Conservation (phyloP, 768 basidiomycete species). For the Collybia sordida region DNA sequence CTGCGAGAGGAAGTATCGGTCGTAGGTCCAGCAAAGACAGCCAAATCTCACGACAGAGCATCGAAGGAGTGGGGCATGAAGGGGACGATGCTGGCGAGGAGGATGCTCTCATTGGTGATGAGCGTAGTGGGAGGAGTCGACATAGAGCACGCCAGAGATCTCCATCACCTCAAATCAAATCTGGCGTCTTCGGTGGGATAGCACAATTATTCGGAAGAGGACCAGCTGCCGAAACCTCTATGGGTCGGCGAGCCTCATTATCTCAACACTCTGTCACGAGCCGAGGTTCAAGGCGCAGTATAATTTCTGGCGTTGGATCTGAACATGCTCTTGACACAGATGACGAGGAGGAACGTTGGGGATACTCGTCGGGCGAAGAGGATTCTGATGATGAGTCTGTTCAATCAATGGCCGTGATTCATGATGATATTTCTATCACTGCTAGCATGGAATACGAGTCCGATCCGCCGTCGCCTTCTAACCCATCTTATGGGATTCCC, state of each 20-base stretch:
- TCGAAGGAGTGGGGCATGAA: slow-evolving; percentile 31
- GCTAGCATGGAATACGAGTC: slow-evolving; percentile 75
- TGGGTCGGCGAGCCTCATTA: slow-evolving; percentile 48
- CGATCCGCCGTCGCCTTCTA: slow-evolving; percentile 59
- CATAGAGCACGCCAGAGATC: slow-evolving; percentile 31
- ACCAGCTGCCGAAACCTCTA: slow-evolving; percentile 36
- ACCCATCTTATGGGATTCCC: slow-evolving; percentile 53
- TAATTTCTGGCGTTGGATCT: slow-evolving; percentile 57
- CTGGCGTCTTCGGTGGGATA: slow-evolving; percentile 62
- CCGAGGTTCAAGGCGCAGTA: slow-evolving; percentile 49
- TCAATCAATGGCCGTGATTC: slow-evolving; percentile 28
- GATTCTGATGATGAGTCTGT: slow-evolving; percentile 45
- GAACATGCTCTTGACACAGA: slow-evolving; percentile 57
- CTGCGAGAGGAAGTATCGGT: slow-evolving; percentile 26
- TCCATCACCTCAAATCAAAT: slow-evolving; percentile 35
- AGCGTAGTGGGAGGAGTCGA: slow-evolving; percentile 17
- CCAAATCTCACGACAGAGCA: slow-evolving; percentile 39
- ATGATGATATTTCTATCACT: slow-evolving; percentile 44
- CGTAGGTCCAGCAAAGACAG: slow-evolving; percentile 49
- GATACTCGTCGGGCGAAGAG: slow-evolving; percentile 87
- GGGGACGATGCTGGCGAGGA: slow-evolving; percentile 23
- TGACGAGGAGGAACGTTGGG: slow-evolving; percentile 79
- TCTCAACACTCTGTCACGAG: slow-evolving; percentile 59
- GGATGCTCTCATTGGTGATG: slow-evolving; percentile 27
- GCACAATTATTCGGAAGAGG: slow-evolving; percentile 64